Evolutionary conservation across 345 rosid genomes (phyloP).

Genomic region (Eucalyptus regnans): DNA sequence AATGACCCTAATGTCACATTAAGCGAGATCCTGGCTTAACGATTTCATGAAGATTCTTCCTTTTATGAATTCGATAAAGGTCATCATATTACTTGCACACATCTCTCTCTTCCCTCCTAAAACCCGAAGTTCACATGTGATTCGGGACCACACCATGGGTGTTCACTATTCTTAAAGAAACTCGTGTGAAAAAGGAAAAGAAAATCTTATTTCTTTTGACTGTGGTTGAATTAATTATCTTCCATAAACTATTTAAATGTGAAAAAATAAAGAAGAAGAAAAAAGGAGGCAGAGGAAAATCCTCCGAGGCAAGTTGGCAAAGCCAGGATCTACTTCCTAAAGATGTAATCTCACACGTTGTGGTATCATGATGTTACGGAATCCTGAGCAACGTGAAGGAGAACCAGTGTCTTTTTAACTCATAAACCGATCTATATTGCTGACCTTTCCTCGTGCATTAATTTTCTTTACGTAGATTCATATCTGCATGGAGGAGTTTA

Average conservation of each 20-base stretch:
- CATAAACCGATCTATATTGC: not conserved
- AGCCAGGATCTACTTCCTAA: not conserved
- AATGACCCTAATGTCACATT: not conserved
- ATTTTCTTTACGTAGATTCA: not conserved
- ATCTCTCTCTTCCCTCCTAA: not conserved
- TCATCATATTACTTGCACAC: not conserved
- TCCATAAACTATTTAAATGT: not conserved
- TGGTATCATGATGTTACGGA: not conserved
- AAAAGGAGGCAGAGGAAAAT: not conserved
- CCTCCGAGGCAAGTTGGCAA: not conserved
- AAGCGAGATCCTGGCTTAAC: conserved; percentile 44
- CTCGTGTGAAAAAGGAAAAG: not conserved
- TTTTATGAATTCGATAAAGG: conserved; percentile 12
- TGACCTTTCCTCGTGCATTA: not conserved
- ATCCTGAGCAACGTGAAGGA: not conserved
- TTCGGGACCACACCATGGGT: conserved; percentile 29
- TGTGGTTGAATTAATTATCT: not conserved
- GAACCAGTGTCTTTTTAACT: not conserved
- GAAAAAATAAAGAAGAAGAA: not conserved
- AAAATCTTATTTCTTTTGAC: not conserved
- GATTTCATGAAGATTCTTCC: conserved; percentile 21
- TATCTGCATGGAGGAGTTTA: not conserved
- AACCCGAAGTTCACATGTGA: not conserved
- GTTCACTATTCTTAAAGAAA: not conserved
- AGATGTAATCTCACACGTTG: not conserved